Base-by-base conservation (phyloP, 2,329 filamentous ascomycete species). In the Exophiala bonariae region DNA sequence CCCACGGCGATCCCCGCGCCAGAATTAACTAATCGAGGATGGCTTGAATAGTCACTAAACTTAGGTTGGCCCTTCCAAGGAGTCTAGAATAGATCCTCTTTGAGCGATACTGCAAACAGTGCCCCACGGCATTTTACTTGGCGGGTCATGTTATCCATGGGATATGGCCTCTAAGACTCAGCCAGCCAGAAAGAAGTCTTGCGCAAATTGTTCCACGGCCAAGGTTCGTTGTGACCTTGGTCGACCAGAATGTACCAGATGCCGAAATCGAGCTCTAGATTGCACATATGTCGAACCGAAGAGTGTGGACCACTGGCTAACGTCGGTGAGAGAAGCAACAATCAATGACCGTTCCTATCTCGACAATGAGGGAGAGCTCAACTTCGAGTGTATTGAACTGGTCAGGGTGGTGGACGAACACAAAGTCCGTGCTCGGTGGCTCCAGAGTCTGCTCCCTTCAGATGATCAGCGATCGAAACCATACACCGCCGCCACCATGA, bases 371-470 rank as follows among this genome's bases (percentile, higher is more conserved):
- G 37, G 40, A 16, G 22, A 19, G 5, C 28, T 50, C 13, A 23
- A 50, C 22, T 50, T 50, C 34, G 16, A 37, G 5, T 14, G 34
- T 28, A 35, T 47, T 17, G 17, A 45, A n/a, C 64, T 79, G 5
- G 47, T 68, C 1, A 76, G 73, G 46, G 70, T 72, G 2, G 75
- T 78, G 51, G 67, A 76, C 37, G 68, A 66, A 1, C 69, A 75
- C 18, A 68, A 69, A 13, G 76, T 78, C 39, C 67, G 64, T 10
- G 75, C 73, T 32, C 73, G 75, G 9, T 79, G 75, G 75, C 59
- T 78, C 19, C 69, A 75, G 23, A 59, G 68, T 2, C 77, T 70
- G 28, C 68, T 78, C 4, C 74, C 75, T 0, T 47, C 71, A 0
- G 67, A 72, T 0, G 70, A 67, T 2, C 73, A 77, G 39, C 63